A percentile compares a stretch with the other conserved stretches of the same genome.
These are phyloP conservation scores for Dillenia turbinata DNA, from an alignment of 164 flowering plant genomes.

Conservation along the genomic window DNA sequence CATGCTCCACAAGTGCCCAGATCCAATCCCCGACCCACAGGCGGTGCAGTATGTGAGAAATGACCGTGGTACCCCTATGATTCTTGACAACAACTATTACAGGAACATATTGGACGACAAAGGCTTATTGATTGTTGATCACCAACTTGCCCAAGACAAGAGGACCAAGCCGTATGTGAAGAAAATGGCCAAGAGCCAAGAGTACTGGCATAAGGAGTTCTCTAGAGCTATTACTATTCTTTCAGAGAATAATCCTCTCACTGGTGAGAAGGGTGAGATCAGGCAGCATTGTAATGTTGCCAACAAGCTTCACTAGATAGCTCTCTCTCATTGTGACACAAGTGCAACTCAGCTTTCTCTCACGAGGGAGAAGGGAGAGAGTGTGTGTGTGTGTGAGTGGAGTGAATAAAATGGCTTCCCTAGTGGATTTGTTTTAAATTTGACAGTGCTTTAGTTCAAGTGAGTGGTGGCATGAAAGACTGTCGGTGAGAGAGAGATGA, in stretches of 20 bases:
- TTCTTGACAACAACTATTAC: conserved; percentile 93
- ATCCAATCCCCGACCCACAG: conserved; percentile 86
- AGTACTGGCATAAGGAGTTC: conserved; percentile 81
- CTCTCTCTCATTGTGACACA: not conserved
- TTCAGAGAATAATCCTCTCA: conserved; percentile 94
- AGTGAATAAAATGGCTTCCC: conserved; percentile 18
- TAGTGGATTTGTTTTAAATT: not conserved
- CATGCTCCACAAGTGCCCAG: conserved; percentile 96
- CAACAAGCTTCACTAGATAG: conserved; percentile 57
- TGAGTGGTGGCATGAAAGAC: conserved; percentile 1
- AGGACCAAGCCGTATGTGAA: conserved; percentile 80
- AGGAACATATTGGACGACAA: conserved; percentile 94
- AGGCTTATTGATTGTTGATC: conserved; percentile 82
- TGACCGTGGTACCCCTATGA: conserved; percentile 96
- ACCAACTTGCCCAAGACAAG: conserved; percentile 72
- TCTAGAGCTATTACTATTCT: conserved; percentile 70
- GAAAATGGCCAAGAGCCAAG: conserved; percentile 94
- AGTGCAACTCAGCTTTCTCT: not conserved
- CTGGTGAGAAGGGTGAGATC: conserved; percentile 90
- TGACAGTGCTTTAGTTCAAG: not conserved
- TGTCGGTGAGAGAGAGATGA: not conserved
- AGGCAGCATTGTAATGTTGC: conserved; percentile 81
- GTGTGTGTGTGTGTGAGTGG: not conserved
- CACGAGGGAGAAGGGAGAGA: not conserved
- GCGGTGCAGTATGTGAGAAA: conserved; percentile 95